phyloP scores from a whole-genome alignment of 108 stramenopile genomes.

The Epipyxis sp. region DNA sequence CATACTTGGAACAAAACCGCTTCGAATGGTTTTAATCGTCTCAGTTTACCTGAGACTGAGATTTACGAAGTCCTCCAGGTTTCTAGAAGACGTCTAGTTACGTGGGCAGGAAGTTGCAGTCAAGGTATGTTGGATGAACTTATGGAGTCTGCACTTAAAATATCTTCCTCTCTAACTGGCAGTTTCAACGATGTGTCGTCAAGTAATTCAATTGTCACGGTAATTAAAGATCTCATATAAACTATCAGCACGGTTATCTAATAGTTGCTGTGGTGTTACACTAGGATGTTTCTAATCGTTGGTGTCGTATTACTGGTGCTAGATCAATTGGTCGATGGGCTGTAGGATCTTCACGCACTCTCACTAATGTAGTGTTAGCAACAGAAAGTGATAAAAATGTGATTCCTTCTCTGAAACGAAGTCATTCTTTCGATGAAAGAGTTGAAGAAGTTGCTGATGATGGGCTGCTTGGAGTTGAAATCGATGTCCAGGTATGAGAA shows the following conservation, averaged over 20 bases:
- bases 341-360: slow-evolving; percentile 28
- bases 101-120: slow-evolving; percentile 15
- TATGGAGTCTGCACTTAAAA: slow-evolving; percentile 34
- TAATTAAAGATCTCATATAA: no score
- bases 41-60: slow-evolving; percentile 36
- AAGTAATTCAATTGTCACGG: no score
- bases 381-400: background rate
- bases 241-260: no score
- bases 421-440: slow-evolving; percentile 24
- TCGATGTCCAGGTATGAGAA: no score
- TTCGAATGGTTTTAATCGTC: background rate
- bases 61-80: slow-evolving; percentile 42
- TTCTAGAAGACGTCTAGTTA: slow-evolving; percentile 26
- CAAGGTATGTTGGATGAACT: slow-evolving; percentile 36
- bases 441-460: slow-evolving; percentile 35
- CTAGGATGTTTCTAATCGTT: slow-evolving; percentile 28
- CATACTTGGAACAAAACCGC: slow-evolving; percentile 40
- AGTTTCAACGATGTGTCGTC: slow-evolving; percentile 21
- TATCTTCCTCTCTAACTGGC: slow-evolving; percentile 34
- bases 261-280: no score
- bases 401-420: slow-evolving; percentile 18
- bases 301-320: slow-evolving; percentile 38
- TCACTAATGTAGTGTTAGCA: no score
- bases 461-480: slow-evolving; percentile 43
- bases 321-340: slow-evolving; percentile 35